A percentile compares a stretch with the other conserved stretches of the same genome.
Conservation (phyloP, 352 stramenopile genomes). For the Pythium sukuiense region DNA sequence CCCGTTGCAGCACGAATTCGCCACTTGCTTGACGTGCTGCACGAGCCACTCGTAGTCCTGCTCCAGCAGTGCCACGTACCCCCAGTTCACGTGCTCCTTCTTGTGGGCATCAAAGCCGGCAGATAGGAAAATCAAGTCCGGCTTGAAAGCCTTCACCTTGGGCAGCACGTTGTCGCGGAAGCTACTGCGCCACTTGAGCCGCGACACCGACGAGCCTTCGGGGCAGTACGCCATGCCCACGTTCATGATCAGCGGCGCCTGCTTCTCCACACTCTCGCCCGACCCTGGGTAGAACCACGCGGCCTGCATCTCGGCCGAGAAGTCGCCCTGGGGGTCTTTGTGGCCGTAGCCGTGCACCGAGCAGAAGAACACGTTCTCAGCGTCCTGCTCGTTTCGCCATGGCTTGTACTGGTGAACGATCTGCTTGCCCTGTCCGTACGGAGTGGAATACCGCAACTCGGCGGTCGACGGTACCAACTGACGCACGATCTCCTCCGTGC, state of each 20-base stretch:
- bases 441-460: constrained; percentile 83
- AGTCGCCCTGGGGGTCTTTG: constrained; percentile 65
- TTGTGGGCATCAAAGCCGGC: constrained; percentile 81
- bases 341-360: constrained; percentile 83
- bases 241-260: constrained; percentile 58
- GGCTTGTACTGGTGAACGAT: constrained; percentile 91
- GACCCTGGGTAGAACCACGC: constrained; percentile 87
- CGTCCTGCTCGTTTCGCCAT: constrained; percentile 94
- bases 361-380: constrained; percentile 96
- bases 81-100: constrained; percentile 80
- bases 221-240: constrained; percentile 56
- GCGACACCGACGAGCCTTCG: constrained; percentile 55
- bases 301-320: constrained; percentile 31
- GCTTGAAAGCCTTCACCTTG: constrained; percentile 55
- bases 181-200: constrained; percentile 72
- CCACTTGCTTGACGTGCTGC: constrained; percentile 69
- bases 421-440: constrained; percentile 89
- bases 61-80: constrained; percentile 71
- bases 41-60: constrained; percentile 88
- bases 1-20: constrained; percentile 67
- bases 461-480: constrained; percentile 89
- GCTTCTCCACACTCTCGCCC: constrained; percentile 41
- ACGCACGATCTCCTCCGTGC: constrained; percentile 95
- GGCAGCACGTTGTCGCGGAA: constrained; percentile 70
- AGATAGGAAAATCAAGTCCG: constrained; percentile 83